phyloP scores from a whole-genome alignment of 352 stramenopile species.

The Blastocystis sp. region DNA sequence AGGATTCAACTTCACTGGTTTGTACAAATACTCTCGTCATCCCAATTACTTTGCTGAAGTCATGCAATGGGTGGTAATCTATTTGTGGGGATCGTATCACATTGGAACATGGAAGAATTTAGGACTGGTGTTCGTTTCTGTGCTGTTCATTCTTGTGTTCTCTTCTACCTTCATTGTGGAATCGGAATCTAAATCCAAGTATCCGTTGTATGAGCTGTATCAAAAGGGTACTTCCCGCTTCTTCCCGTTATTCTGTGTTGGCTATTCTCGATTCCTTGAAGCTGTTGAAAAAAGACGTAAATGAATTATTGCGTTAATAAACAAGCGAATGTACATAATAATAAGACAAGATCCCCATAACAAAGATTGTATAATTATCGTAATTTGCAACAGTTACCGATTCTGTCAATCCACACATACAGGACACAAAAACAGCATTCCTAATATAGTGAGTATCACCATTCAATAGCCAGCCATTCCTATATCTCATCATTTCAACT shows the following conservation, averaged over 20 bases:
- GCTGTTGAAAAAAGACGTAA: slow-evolving; percentile 2
- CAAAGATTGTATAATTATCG: slow-evolving; percentile 59
- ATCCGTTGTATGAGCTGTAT: slow-evolving; percentile 8
- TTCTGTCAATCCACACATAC: slow-evolving; percentile 41
- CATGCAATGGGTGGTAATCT: slow-evolving; percentile 48
- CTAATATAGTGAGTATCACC: neutral
- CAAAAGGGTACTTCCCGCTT: slow-evolving; percentile 34
- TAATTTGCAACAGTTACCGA: slow-evolving; percentile 41
- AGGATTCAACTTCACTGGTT: slow-evolving; percentile 25
- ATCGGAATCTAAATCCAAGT: neutral
- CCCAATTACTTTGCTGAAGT: slow-evolving; percentile 40
- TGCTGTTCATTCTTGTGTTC: neutral
- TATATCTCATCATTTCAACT: neutral
- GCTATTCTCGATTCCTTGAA: neutral
- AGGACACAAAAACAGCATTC: neutral
- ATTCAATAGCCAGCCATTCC: slow-evolving; percentile 24
- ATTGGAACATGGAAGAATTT: slow-evolving; percentile 16
- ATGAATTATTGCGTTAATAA: neutral
- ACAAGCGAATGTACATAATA: slow-evolving; percentile 37
- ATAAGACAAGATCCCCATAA: slow-evolving; percentile 46
- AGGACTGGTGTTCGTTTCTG: neutral
- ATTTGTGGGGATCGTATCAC: slow-evolving; percentile 29
- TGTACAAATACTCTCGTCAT: slow-evolving; percentile 37
- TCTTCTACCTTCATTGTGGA: slow-evolving; percentile 1
- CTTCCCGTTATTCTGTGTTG: slow-evolving; percentile 1